Conservation (phyloP, 768 basidiomycete species). For the Pleurotus cornucopiae region DNA sequence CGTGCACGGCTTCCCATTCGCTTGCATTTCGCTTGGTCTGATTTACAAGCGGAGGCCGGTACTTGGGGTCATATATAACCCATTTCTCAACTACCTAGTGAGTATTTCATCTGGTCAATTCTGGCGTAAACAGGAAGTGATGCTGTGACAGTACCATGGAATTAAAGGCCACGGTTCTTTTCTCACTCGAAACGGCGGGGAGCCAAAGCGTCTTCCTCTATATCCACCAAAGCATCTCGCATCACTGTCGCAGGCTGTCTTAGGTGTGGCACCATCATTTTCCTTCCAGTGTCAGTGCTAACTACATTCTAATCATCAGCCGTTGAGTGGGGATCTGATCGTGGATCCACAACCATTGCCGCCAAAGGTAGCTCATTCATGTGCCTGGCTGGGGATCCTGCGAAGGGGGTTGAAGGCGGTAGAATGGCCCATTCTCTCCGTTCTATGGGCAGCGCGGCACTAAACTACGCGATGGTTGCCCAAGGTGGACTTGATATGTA, state of each 20-base stretch:
- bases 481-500: conserved; percentile 86
- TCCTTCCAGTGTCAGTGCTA: neutral
- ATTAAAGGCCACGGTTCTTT: conserved; percentile 77
- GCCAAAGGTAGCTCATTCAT: conserved; percentile 67
- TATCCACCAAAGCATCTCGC: conserved; percentile 55
- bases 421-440: conserved; percentile 84
- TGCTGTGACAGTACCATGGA: conserved; percentile 60
- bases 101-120: conserved; percentile 13
- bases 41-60: conserved; percentile 79
- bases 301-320: conserved; percentile 29
- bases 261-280: conserved; percentile 40
- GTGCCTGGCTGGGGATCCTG: conserved; percentile 70
- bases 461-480: conserved; percentile 82
- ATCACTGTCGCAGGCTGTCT: conserved; percentile 66
- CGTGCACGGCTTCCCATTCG: conserved; percentile 81
- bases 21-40: conserved; percentile 88
- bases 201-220: conserved; percentile 62
- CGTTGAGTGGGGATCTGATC: conserved; percentile 88
- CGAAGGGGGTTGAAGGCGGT: conserved; percentile 59
- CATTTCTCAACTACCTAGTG: conserved; percentile 83
- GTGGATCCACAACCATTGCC: conserved; percentile 45
- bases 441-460: conserved; percentile 78
- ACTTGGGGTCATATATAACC: conserved; percentile 91
- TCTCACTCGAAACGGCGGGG: conserved; percentile 46
- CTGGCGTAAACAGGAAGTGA: neutral